Evolutionary conservation across 2,329 filamentous ascomycete genomes (phyloP).

Genomic region (Aureobasidium sp.): DNA sequence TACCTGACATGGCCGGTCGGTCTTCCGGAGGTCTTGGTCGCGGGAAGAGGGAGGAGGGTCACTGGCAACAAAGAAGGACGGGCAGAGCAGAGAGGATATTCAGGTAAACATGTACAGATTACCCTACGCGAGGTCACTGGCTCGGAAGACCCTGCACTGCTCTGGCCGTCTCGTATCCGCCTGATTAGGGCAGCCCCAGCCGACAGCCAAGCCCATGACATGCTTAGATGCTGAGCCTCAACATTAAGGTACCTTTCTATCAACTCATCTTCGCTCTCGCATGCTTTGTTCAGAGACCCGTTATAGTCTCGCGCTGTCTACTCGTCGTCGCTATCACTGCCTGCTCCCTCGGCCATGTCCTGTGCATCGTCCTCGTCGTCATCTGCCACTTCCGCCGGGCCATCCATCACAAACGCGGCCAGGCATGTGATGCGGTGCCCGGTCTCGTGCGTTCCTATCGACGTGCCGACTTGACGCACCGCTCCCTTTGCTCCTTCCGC

Average conservation of each 20-base stretch:
- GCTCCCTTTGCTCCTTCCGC: slow-evolving; percentile 7
- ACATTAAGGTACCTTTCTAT: neutral
- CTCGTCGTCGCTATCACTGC: slow-evolving; percentile 17
- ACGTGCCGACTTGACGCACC: slow-evolving; percentile 50
- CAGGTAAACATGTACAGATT: slow-evolving; percentile 11
- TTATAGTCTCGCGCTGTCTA: neutral
- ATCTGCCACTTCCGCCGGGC: slow-evolving; percentile 16
- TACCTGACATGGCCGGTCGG: neutral
- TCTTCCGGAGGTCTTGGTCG: too few species aligned
- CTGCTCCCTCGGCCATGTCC: neutral
- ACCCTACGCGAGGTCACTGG: slow-evolving; percentile 6
- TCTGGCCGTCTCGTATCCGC: neutral
- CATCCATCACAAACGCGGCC: slow-evolving; percentile 71
- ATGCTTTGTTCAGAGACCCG: neutral
- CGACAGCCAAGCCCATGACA: neutral
- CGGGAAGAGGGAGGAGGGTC: neutral
- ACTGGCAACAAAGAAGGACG: neutral
- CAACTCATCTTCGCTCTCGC: neutral
- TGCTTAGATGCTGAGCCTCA: neutral
- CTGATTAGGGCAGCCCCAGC: neutral
- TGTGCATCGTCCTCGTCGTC: neutral
- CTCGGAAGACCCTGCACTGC: neutral
- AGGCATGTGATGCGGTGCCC: slow-evolving; percentile 85
- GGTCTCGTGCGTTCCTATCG: slow-evolving; percentile 76
- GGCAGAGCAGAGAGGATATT: neutral